phyloP scores from a whole-genome alignment of 768 basidiomycete species.

The Xerocomellus dryophilus region DNA sequence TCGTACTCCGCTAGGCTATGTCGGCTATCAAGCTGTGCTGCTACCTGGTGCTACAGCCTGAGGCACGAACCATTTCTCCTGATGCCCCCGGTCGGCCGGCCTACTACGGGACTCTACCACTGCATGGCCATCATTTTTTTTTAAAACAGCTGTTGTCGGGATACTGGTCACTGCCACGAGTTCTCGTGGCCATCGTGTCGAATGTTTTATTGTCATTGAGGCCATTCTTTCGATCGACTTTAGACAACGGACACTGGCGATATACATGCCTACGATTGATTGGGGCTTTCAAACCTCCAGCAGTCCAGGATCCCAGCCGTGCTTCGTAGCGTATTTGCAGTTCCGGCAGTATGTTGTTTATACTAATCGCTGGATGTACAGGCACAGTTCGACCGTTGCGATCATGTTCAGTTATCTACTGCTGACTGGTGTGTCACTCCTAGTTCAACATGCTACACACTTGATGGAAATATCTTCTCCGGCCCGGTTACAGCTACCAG shows the following conservation, averaged over 20 bases:
- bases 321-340: background rate
- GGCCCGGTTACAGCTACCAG: background rate
- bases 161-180: no score
- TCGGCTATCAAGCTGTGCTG: no score
- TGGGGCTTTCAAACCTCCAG: no score
- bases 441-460: background rate
- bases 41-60: no score
- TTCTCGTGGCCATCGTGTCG: background rate
- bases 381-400: no score
- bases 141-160: background rate
- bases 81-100: no score
- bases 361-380: no score
- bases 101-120: background rate
- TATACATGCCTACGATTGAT: background rate
- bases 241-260: background rate
- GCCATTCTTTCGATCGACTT: background rate
- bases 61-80: no score
- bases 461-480: no score
- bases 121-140: background rate
- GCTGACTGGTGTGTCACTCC: background rate
- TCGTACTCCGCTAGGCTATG: no score
- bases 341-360: no score
- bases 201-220: background rate
- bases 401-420: no score
- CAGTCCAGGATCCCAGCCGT: background rate